phyloP scores from a whole-genome alignment of 2,329 filamentous ascomycete genomes.

The Xylariaceae sp. region DNA sequence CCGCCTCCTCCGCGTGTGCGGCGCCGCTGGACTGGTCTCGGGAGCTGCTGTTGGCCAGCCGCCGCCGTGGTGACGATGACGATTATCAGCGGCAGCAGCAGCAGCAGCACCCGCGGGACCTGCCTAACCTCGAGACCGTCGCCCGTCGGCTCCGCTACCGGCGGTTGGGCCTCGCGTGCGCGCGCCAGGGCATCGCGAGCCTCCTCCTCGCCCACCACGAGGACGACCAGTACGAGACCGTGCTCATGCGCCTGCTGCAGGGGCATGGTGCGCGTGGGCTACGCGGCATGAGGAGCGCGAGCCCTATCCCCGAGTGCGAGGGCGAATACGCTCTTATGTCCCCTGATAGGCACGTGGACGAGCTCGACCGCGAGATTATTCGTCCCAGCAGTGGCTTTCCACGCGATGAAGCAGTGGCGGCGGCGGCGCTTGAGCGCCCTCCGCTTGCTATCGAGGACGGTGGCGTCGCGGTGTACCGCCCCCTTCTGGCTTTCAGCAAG shows the following conservation, averaged over 20 bases:
- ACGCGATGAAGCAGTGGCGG: conserved; percentile 6
- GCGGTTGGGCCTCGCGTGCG: conserved; percentile 56
- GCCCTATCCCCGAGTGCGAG: conserved; percentile 76
- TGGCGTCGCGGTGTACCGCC: conserved; percentile 60
- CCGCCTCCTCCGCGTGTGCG: too few relatives aligned
- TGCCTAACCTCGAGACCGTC: conserved; percentile 65
- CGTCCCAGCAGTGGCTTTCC: neutral
- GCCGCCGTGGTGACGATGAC: conserved; percentile 10
- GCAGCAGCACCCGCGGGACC: conserved; percentile 26
- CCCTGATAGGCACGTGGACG: conserved; percentile 53
- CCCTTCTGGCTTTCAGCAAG: conserved; percentile 65
- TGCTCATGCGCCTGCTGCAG: conserved; percentile 67
- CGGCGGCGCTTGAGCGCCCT: conserved; percentile 5
- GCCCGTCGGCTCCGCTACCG: conserved; percentile 71
- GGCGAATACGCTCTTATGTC: conserved; percentile 61
- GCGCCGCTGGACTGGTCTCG: neutral
- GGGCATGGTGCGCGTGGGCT: conserved; percentile 66
- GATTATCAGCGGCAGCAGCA: conserved; percentile 19
- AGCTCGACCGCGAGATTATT: conserved; percentile 27
- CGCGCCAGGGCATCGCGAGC: conserved; percentile 40
- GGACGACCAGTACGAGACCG: conserved; percentile 87
- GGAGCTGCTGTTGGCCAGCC: neutral
- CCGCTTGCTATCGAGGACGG: conserved; percentile 48
- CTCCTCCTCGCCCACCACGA: conserved; percentile 79
- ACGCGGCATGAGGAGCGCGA: conserved; percentile 56